Percentiles rank a stretch among this genome's conserved stretches.
These are phyloP conservation scores for Jaminaea rosea DNA, from an alignment of 1,284 basidiomycete genomes.

Conservation along the genomic window DNA sequence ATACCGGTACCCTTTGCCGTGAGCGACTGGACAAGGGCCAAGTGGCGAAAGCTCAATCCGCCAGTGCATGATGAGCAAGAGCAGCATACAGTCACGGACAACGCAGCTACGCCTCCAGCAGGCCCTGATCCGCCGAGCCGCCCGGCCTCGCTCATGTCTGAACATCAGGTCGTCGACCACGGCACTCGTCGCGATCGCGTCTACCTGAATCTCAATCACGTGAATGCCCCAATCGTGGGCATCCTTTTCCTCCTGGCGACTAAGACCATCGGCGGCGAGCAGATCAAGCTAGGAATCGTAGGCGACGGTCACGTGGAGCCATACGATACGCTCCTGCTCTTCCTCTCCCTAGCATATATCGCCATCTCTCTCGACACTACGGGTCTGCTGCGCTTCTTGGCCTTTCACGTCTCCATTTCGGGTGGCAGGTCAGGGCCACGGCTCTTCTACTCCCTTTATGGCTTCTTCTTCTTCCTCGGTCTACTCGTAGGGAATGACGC, in stretches of 20 bases:
- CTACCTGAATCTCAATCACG: slow-evolving; percentile 20
- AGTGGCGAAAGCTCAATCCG: too few species aligned
- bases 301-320: slow-evolving; percentile 71
- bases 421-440: slow-evolving; percentile 21
- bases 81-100: too few species aligned
- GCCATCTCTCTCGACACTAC: slow-evolving; percentile 84
- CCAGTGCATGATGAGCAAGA: too few species aligned
- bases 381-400: slow-evolving; percentile 74
- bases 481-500: slow-evolving; percentile 70
- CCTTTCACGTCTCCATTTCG: slow-evolving; percentile 63
- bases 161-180: too few species aligned
- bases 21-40: background rate
- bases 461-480: slow-evolving; percentile 69
- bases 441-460: slow-evolving; percentile 69
- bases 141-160: too few species aligned
- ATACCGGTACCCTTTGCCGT: slow-evolving; percentile 25
- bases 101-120: too few species aligned
- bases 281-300: slow-evolving; percentile 60
- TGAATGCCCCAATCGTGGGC: slow-evolving; percentile 59
- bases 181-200: too few species aligned
- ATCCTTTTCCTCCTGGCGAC: slow-evolving; percentile 70
- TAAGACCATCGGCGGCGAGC: slow-evolving; percentile 60
- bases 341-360: slow-evolving; percentile 87
- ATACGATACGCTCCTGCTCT: slow-evolving; percentile 85
- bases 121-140: too few species aligned